phyloP scores from a whole-genome alignment of 768 basidiomycete species.

The Naganishia onofrii region DNA sequence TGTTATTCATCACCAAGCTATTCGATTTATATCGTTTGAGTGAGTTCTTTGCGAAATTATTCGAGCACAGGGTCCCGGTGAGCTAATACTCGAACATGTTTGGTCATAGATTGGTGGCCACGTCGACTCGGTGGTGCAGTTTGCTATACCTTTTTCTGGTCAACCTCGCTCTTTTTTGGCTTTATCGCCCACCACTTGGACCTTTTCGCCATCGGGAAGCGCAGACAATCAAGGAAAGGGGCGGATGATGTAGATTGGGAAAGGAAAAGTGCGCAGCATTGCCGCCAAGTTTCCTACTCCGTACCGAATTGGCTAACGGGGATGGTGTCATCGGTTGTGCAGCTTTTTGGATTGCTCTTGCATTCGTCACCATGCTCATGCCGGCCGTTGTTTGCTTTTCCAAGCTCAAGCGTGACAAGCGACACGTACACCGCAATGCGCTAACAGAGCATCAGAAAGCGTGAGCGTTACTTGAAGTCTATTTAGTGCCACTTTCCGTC shows the following conservation, averaged over 20 bases:
- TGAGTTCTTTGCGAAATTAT: too few relatives aligned
- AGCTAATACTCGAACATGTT: too few relatives aligned
- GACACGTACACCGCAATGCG: conserved; percentile 52
- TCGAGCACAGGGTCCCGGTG: too few relatives aligned
- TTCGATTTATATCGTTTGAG: conserved; percentile 54
- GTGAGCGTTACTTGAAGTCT: conserved; percentile 36
- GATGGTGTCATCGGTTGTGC: background rate
- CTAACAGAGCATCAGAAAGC: conserved; percentile 51
- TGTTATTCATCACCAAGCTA: conserved; percentile 55
- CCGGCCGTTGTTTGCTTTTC: conserved; percentile 54
- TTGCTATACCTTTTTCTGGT: conserved; percentile 53
- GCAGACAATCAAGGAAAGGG: conserved; percentile 38
- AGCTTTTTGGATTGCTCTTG: conserved; percentile 52
- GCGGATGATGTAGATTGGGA: conserved; percentile 48
- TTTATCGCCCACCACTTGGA: conserved; percentile 46
- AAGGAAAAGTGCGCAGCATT: conserved; percentile 43
- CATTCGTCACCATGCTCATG: conserved; percentile 52
- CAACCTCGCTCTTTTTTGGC: conserved; percentile 40
- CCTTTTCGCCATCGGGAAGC: conserved; percentile 41
- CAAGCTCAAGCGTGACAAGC: conserved; percentile 53
- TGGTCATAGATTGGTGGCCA: conserved; percentile 53
- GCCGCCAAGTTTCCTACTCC: background rate
- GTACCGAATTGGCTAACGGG: background rate
- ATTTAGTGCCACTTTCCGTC: background rate
- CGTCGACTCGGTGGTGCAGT: conserved; percentile 51